phyloP scores from a whole-genome alignment of 441 rosid genomes.

The Hypseocharis bilobata region DNA sequence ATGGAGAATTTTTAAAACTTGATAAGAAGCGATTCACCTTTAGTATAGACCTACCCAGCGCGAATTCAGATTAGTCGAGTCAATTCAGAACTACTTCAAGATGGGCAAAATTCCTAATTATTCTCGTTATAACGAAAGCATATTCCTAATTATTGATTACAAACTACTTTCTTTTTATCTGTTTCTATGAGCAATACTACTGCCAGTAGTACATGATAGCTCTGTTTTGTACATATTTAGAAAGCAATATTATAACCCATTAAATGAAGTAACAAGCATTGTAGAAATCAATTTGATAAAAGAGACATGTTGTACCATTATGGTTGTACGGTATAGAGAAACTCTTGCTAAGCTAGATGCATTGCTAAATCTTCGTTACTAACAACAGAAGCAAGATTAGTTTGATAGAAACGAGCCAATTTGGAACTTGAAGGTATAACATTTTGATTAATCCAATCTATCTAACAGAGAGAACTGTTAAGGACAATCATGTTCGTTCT shows the following conservation, averaged over 20 bases:
- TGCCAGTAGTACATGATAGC: not conserved
- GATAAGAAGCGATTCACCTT: too few relatives aligned
- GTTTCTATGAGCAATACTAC: not conserved
- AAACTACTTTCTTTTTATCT: not conserved
- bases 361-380: too few relatives aligned
- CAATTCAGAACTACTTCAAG: too few relatives aligned
- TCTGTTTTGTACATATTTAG: not conserved
- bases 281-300: conserved; percentile 18
- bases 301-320: conserved; percentile 12
- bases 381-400: not conserved
- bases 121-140: too few relatives aligned
- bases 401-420: not conserved
- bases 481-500: too few relatives aligned
- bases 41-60: too few relatives aligned
- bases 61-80: too few relatives aligned
- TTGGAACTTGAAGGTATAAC: too few relatives aligned
- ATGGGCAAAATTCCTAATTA: not conserved
- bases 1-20: too few relatives aligned
- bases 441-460: too few relatives aligned
- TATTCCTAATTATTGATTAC: too few relatives aligned
- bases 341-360: not conserved
- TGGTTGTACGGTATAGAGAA: conserved; percentile 1
- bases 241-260: not conserved
- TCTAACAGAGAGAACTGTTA: not conserved
- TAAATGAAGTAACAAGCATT: conserved; percentile 2